Percentiles rank a stretch among this genome's conserved stretches.
These are phyloP conservation scores for Hemileccinum rubropunctum DNA, from an alignment of 768 basidiomycete species.

Conservation along the genomic window DNA sequence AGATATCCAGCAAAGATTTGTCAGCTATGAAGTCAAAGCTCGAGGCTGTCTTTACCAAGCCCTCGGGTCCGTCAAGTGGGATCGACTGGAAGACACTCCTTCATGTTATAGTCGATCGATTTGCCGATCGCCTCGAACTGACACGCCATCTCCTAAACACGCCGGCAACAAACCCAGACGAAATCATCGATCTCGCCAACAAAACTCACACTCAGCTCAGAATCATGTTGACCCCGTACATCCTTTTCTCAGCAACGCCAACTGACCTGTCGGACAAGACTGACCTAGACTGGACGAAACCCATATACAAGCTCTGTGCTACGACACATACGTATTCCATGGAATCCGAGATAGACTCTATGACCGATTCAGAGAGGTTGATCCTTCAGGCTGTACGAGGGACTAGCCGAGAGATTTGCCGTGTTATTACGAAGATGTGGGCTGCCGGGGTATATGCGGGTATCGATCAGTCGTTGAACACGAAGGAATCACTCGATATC, in stretches of 20 bases:
- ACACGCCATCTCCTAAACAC: conserved; percentile 21
- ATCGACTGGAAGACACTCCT: conserved; percentile 34
- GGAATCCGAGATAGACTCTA: background rate
- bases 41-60: conserved; percentile 2
- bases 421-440: conserved; percentile 33
- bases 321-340: conserved; percentile 23
- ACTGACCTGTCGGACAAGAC: background rate
- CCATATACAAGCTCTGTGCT: conserved; percentile 30
- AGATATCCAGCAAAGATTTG: conserved; percentile 26
- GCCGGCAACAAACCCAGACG: background rate
- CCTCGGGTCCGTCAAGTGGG: conserved; percentile 22
- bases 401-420: conserved; percentile 45
- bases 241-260: conserved; percentile 16
- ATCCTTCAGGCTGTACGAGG: conserved; percentile 23
- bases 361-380: background rate
- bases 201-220: conserved; percentile 23
- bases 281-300: conserved; percentile 25
- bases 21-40: conserved; percentile 5
- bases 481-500: background rate
- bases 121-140: conserved; percentile 30
- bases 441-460: background rate
- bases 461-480: background rate
- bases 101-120: conserved; percentile 32
- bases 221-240: conserved; percentile 30
- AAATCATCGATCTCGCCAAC: conserved; percentile 1